Evolutionary conservation across 441 rosid genomes (phyloP), one percentile per base, ranked within the genome.

Genomic region (Geranium incanum): DNA sequence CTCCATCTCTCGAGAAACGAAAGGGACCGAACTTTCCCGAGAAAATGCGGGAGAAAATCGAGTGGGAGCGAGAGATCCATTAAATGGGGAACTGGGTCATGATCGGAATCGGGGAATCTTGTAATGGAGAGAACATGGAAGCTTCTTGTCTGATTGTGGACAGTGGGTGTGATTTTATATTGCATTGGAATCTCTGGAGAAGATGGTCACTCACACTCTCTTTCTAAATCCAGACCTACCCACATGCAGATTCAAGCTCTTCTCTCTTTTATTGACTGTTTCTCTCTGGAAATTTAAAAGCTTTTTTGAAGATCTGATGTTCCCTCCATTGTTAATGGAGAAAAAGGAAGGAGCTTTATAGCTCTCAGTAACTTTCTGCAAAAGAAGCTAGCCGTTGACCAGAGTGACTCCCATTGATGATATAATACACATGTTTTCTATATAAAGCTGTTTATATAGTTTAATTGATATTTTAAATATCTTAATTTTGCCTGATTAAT

Each of bases 51-150:
- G 62, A 70, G 68, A 12, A 11, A 55, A 66, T 45, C 3, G 69
- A 67, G 64, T 3, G 71, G 55, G 64, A 72, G 71, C 12, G 78
- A 68, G 70, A 57, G 85, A 82, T 78, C 84, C 81, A 70, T 83
- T 78, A 83, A 77, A 75, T 69, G 55, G 72, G 83, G 79, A 84
- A 71, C 73, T 45, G 74, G 63, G 72, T 63, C 8, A 41, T 62
- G 36, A 65, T 8, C 13, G 43, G 48, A 60, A 59, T 18, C 3
- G 28, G 65, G 28, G 65, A 59, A 59, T 59, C 28, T 59, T 18
- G 21, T 59, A 59, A 59, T 59, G 33, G 65, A 19, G 65, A 59
- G 23, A 59, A 19, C 65, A 59, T 59, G 65, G 65, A 59, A 59
- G 5, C 28, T 8, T 21, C 23, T 18, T 59, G 65, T 59, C 6